phyloP scores from a whole-genome alignment of 164 flowering plant genomes.

The Chloranthus sessilifolius region DNA sequence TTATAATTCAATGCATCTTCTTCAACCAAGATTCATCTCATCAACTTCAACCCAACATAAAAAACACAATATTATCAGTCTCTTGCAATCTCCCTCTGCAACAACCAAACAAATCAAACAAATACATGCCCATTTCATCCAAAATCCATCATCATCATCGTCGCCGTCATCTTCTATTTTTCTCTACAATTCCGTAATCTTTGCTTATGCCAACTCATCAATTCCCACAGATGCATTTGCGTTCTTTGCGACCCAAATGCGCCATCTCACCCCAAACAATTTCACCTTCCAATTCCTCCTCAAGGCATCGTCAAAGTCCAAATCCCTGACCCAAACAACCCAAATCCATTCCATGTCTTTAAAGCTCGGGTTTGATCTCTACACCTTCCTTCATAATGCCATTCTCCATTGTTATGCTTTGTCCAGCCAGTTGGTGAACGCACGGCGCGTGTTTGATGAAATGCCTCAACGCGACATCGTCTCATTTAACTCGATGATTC shows the following conservation, averaged over 20 bases:
- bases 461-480: constrained; percentile 20
- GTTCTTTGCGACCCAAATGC: constrained; percentile 20
- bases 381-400: constrained; percentile 18
- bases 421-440: constrained; percentile 12
- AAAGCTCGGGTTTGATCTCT: constrained; percentile 18
- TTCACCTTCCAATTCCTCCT: constrained; percentile 24
- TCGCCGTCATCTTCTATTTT: constrained; percentile 11
- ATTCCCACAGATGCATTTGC: constrained; percentile 16
- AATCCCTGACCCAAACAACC: background rate
- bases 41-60: constrained; percentile 1
- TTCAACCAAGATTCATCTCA: constrained; percentile 8
- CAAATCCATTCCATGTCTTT: constrained; percentile 17
- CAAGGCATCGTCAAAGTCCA: constrained; percentile 17
- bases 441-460: constrained; percentile 18
- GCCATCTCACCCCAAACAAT: constrained; percentile 6
- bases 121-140: constrained; percentile 17
- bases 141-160: background rate
- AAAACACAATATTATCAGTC: constrained; percentile 5
- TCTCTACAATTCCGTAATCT: constrained; percentile 21
- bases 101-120: constrained; percentile 21
- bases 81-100: constrained; percentile 16
- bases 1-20: constrained; percentile 8
- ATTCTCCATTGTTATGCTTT: constrained; percentile 14
- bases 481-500: constrained; percentile 21
- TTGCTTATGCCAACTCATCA: constrained; percentile 18